Base-by-base conservation (phyloP, 345 rosid species). In the Camelina neglecta region DNA sequence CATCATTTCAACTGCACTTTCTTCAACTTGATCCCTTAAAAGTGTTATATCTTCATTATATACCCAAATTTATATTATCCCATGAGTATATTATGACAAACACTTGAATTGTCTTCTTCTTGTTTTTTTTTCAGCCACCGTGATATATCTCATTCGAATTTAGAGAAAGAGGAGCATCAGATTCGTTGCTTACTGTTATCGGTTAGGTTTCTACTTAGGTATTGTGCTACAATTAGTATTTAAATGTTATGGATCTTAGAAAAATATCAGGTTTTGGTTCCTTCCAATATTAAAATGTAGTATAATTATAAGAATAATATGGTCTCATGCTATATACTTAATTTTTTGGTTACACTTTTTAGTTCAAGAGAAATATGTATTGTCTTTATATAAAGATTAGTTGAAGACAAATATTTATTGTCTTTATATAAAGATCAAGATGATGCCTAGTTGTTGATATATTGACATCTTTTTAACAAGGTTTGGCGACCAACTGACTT, bases 1-100 rank as follows among this genome's bases (percentile, higher is more conserved):
- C 48, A 74, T 63, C 71, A 41, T 61, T 20, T 64, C 70, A 65
- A 54, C 10, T 29, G 58, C 59, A 74, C 59, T 74, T 65, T 44
- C 77, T 56, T 24, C 65, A 74, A 74, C 77, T 65, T 74, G 72
- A 56, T 73, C 29, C 18, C 44, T 62, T 63, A 53, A 9, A 9
- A 18, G 21, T 18, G 21, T 63, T 23, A 65, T 65, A 65, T 65
- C 71, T 45, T 45, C 77, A 10, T 45, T 33, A 31, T 63, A 26
- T 59, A 35, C n/a, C 16, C 7, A 35, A 35, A 42, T 29, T 29
- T 29, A 29, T 29, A 29, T 29, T 29, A 29, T 29, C 31, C 0
- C 5, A 29, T 29, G 31, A 29, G 31, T 29, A 29, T 29, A 38
- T 21, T 12, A 3, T 74, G 42, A 58, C 29, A 21, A 60, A 67